Evolutionary conservation across 2,329 filamentous ascomycete genomes (phyloP).

Genomic region (Fusarium coffeatum): DNA sequence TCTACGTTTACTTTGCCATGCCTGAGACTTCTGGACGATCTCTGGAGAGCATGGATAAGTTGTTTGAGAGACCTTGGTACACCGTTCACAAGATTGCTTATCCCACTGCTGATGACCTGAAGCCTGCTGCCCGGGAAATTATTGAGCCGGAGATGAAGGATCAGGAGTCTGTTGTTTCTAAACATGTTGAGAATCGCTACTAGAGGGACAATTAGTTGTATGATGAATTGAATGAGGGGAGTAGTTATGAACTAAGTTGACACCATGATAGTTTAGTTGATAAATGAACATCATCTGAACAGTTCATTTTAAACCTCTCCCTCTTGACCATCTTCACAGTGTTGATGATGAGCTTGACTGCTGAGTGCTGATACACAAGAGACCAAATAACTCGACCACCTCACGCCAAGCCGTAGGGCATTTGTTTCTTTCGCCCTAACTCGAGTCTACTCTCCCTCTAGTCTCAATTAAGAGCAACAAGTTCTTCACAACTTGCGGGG

Average conservation of each 20-base stretch:
- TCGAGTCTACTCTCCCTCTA: accelerated
- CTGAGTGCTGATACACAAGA: too few species aligned
- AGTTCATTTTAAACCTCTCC: too few species aligned
- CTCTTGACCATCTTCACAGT: too few species aligned
- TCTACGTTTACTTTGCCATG: conserved; percentile 51
- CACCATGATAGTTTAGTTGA: accelerated
- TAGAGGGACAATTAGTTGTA: accelerated
- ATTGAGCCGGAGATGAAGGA: conserved; percentile 26
- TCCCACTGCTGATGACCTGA: conserved; percentile 43
- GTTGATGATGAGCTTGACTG: too few species aligned
- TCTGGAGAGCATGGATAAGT: conserved; percentile 47
- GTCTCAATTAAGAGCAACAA: neutral
- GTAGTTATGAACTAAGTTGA: too few species aligned
- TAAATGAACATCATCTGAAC: neutral
- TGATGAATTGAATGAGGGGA: too few species aligned
- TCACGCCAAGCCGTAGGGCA: too few species aligned
- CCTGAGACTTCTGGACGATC: conserved; percentile 49
- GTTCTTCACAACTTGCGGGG: neutral
- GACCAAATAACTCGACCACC: neutral
- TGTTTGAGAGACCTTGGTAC: conserved; percentile 49
- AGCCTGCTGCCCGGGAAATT: conserved; percentile 14
- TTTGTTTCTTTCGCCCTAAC: neutral
- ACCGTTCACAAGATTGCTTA: conserved; percentile 47
- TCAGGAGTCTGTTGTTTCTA: conserved; percentile 12
- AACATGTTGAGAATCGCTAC: conserved; percentile 9